Evolutionary conservation across 129 eudicot genomes (phyloP), one percentile per base, ranked within the genome.

Genomic region (Tagetes patula): DNA sequence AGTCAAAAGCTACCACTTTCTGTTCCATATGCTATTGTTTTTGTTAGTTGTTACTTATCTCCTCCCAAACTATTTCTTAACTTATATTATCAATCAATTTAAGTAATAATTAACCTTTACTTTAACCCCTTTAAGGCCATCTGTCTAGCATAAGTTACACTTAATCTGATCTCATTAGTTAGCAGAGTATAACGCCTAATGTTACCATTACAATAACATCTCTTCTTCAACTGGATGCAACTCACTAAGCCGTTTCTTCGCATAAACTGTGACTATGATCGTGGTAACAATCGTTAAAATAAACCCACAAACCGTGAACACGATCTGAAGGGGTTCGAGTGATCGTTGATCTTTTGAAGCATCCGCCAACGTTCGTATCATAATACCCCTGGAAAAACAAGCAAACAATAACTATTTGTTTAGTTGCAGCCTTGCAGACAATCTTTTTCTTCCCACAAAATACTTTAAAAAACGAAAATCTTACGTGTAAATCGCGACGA

Each of bases 401-500:
- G 31, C 38, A 62, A 62, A 11, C 53, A 37, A n/a, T 62, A 37
- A 37, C 12, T 37, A 37, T 39, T 62, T 27, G 37, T 55, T 55
- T 55, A 55, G 31, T 50, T 13, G 58, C 32, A 55, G 12, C 0
- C 20, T 50, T 13, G 58, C 32, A 55, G 12, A 8, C 62, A 55
- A 55, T 55, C 62, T 32, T 58, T 14, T n/a, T 58, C 33, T 64
- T 39, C 49, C 34, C 69, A 61, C 67, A 61, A 11, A 12, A 61
- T 4, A 13, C 37, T 34, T 12, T 13, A 39, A 38, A 39, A 70
- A 60, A 70, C 65, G 33, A 65, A 70, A 66, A 42, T 59, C 91
- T 83, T 85, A 92, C 97, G 95, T 92, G 82, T 92, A 92, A 31
- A 92, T 81, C 49, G 96, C 91, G 9, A 89, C 87, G 48, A 89